Percentiles rank a stretch among this genome's conserved stretches.
Conservation (phyloP, 345 rosid genomes). For the Salix udensis region DNA sequence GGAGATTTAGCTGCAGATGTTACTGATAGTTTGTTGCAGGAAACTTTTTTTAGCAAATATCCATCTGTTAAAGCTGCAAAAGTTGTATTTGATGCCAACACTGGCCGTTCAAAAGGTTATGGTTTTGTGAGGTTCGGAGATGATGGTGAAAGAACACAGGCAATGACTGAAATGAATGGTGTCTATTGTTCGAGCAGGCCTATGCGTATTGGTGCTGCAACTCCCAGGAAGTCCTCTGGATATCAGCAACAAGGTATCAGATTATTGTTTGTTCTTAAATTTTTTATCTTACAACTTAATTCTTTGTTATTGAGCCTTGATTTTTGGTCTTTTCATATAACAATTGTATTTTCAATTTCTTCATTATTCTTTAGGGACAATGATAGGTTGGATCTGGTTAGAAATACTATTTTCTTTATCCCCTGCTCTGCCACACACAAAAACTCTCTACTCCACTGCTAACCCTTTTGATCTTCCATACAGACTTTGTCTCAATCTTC, state of each 20-base stretch:
- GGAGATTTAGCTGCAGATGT: constrained; percentile 96
- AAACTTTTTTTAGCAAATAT: constrained; percentile 67
- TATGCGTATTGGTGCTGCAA: constrained; percentile 94
- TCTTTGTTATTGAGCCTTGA: neutral
- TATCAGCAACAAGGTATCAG: constrained; percentile 71
- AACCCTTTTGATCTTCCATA: neutral
- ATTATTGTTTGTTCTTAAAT: constrained; percentile 11
- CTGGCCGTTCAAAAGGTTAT: constrained; percentile 95
- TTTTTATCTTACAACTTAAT: constrained; percentile 1
- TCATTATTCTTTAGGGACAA: neutral
- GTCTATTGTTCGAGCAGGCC: constrained; percentile 84
- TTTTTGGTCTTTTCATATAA: neutral
- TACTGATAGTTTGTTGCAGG: constrained; percentile 65
- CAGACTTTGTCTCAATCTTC: neutral
- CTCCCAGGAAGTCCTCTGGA: constrained; percentile 81
- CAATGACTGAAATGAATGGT: constrained; percentile 95
- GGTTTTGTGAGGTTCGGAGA: constrained; percentile 99
- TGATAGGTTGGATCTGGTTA: neutral
- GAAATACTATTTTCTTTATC: neutral
- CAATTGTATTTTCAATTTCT: neutral
- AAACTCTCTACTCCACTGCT: neutral
- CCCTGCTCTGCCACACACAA: neutral
- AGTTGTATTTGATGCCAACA: constrained; percentile 84
- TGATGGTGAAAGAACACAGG: constrained; percentile 68
- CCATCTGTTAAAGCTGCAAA: constrained; percentile 88